Evolutionary conservation across 2,329 filamentous ascomycete genomes (phyloP).

Genomic region (Sporothrix curviconia): DNA sequence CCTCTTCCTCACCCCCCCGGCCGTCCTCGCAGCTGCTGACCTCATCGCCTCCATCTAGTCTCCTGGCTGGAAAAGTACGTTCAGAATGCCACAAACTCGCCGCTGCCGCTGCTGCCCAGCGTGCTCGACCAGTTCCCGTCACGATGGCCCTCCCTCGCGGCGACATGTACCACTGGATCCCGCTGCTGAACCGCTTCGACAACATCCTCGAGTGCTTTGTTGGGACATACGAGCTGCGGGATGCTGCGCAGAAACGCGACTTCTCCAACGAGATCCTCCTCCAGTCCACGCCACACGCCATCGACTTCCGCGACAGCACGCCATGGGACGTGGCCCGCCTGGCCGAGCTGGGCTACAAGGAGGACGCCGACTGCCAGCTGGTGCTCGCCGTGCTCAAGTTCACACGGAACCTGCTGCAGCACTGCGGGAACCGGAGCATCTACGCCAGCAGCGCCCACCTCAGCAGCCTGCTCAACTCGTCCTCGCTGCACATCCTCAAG

Average conservation of each 20-base stretch:
- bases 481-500: slow-evolving; percentile 70
- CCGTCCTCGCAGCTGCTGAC: too few species aligned
- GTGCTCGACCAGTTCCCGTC: slow-evolving; percentile 75
- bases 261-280: slow-evolving; percentile 63
- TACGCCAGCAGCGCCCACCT: slow-evolving; percentile 90
- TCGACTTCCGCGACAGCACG: slow-evolving; percentile 45
- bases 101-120: slow-evolving; percentile 69
- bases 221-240: slow-evolving; percentile 68
- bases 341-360: slow-evolving; percentile 53
- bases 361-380: slow-evolving; percentile 73
- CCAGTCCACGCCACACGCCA: slow-evolving; percentile 45
- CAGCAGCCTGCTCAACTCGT: slow-evolving; percentile 83
- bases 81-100: slow-evolving; percentile 57
- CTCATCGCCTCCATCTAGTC: slow-evolving; percentile 49
- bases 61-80: slow-evolving; percentile 79
- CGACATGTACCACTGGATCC: slow-evolving; percentile 97
- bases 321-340: slow-evolving; percentile 43
- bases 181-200: slow-evolving; percentile 88
- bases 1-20: neutral
- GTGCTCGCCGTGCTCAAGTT: slow-evolving; percentile 77
- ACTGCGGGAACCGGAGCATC: slow-evolving; percentile 93
- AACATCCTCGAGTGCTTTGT: slow-evolving; percentile 76
- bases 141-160: slow-evolving; percentile 94
- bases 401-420: slow-evolving; percentile 80
- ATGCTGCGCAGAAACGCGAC: slow-evolving; percentile 71